Base-by-base conservation (phyloP, 139 green algal species). In the Micractinium conductrix region DNA sequence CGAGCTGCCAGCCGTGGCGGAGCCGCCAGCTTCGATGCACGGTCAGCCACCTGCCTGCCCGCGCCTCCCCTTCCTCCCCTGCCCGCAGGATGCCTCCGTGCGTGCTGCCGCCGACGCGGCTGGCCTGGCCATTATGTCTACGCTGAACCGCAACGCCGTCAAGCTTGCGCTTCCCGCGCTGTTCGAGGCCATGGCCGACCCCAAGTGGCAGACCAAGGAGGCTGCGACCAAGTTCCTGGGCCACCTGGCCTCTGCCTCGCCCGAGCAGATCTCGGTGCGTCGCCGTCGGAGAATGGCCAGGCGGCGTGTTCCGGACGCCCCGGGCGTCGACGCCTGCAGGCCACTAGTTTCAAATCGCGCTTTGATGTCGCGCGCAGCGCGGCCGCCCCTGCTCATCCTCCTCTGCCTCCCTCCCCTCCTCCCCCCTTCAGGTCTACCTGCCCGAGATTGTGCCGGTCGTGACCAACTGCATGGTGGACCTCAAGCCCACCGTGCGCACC, bases 401-500 rank as follows among this genome's bases (percentile, higher is more conserved):
- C 42, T 8, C 12, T 58, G 7, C 10, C 58, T 43, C 12, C 2
- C 53, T 37, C 43, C 4, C 22, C 24, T 1, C 21, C 69, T 76
- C 40, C 69, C 69, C 22, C 40, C 4, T 8, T 17, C 76, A 82
- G 76, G 76, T 81, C 37, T 89, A 82, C 81, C 90, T 97, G 87
- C 92, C 93, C 50, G 91, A 95, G 33, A 96, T 97, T 69, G 91
- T 98, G 63, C 94, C 94, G 30, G 63, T 79, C n/a, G 85, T 96
- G 38, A 94, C 91, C 58, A 89, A 89, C 44, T 90, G 81, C 87
- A 91, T 96, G 76, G 87, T 85, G 26, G 93, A 97, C 86, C 89
- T 93, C 78, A 95, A 95, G 91, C 85, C 89, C 19, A 69, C 67
- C 58, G 78, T 89, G 67, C 75, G 82, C 81, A 70, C 76, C 30